Evolutionary conservation across 1,284 basidiomycete species (phyloP), one percentile per base, ranked within the genome.

Genomic region (Pseudozyma sp.): DNA sequence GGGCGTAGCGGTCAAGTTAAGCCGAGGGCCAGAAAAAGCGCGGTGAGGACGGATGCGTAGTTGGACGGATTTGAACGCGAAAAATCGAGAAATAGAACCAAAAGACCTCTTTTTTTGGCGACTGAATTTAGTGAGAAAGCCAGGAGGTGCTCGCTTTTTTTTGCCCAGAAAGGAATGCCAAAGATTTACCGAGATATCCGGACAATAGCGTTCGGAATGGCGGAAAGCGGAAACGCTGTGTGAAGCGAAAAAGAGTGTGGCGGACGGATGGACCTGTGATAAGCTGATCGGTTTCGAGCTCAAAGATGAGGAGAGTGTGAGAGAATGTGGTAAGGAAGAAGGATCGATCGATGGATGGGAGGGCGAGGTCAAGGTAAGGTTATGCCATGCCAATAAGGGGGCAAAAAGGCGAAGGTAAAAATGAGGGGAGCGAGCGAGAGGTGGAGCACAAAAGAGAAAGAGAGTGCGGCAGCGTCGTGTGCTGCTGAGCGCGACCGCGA

Each of bases 11-110:
- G 56, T 35, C 9, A 31, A 31, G 25, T 31, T 31, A 31, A 31
- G 36, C n/a, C 39, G 39, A 40, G 39, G 11, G 39, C 3, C 39
- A 40, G 44, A 12, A 4, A 16, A 53, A 39, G 18, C 5, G 51
- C 42, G 47, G 42, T 42, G 21, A n/a, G 25, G 48, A 67, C 65
- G 59, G 50, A 69, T 62, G 66, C 59, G 59, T 62, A 50, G 51
- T 36, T 59, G 7, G 64, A 69, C 59, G 51, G 54, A 56, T 50
- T 34, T 36, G 31, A 34, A n/a, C 54, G 54, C 51, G 43, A 49
- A 58, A 48, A 40, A 18, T 14, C 40, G 53, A 48, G 56, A 57
- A 60, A 48, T 59, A 6, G 25, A 31, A 31, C 25, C 3, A 31
- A 31, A 31, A 31, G 25, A 44, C 36, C 45, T 35, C 31, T 35